A percentile compares a stretch with the other conserved stretches of the same genome.
Evolutionary conservation across 352 stramenopile genomes (phyloP).

Genomic region (Phytophthora boehmeriae): DNA sequence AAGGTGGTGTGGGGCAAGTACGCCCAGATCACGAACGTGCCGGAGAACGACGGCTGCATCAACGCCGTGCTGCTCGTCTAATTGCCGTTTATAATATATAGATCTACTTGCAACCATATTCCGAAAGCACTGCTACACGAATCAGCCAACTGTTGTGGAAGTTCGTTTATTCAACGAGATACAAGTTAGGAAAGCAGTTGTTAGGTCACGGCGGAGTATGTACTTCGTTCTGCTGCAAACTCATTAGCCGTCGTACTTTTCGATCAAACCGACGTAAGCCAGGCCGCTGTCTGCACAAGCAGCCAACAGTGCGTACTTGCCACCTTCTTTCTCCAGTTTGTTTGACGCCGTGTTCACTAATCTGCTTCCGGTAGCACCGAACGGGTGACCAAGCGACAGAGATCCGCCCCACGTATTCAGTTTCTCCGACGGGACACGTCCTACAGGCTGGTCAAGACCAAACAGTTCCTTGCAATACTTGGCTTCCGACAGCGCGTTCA

Average conservation of each 20-base stretch:
- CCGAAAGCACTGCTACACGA: too few relatives aligned
- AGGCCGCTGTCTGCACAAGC: slow-evolving; percentile 98
- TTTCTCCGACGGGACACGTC: slow-evolving; percentile 93
- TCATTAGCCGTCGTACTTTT: slow-evolving; percentile 82
- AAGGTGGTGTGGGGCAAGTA: slow-evolving; percentile 99
- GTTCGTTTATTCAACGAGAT: slow-evolving; percentile 11
- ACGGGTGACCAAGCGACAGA: slow-evolving; percentile 97
- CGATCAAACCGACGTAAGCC: slow-evolving; percentile 95
- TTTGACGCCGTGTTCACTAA: slow-evolving; percentile 98
- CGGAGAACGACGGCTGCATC: slow-evolving; percentile 99
- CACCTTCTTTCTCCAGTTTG: slow-evolving; percentile 95
- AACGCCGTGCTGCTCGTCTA: slow-evolving; percentile 99
- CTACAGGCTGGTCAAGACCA: slow-evolving; percentile 88
- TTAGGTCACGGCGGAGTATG: not conserved
- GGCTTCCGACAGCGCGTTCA: slow-evolving; percentile 94
- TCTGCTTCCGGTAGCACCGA: slow-evolving; percentile 96
- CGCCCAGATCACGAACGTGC: slow-evolving; percentile 99
- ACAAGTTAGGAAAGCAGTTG: not conserved
- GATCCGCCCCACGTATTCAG: slow-evolving; percentile 98
- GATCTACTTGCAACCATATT: slow-evolving; percentile 35
- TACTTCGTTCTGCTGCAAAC: not conserved
- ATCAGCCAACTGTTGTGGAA: not conserved
- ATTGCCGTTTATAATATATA: slow-evolving; percentile 50
- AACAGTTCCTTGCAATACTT: slow-evolving; percentile 97
- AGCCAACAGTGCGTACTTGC: slow-evolving; percentile 96